phyloP scores from a whole-genome alignment of 1,284 basidiomycete genomes.

The Ganoderma multipileum region DNA sequence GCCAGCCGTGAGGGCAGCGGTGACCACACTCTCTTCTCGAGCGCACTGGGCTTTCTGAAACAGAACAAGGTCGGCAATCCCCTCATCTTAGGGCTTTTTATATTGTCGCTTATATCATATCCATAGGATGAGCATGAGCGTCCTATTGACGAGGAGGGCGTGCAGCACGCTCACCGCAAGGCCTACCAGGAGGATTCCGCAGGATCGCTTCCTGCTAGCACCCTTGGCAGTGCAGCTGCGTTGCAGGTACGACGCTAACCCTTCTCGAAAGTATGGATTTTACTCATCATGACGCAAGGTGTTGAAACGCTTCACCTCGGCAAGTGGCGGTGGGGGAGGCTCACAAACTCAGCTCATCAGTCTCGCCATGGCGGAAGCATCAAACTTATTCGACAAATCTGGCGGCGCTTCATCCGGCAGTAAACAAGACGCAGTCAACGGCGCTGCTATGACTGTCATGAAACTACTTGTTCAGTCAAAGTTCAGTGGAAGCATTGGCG shows the following conservation, averaged over 20 bases:
- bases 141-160: slow-evolving; percentile 71
- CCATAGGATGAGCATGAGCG: slow-evolving; percentile 58
- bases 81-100: background rate
- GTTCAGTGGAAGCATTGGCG: slow-evolving; percentile 59
- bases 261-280: background rate
- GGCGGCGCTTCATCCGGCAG: slow-evolving; percentile 70
- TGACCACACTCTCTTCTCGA: slow-evolving; percentile 56
- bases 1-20: slow-evolving; percentile 60
- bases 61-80: slow-evolving; percentile 50
- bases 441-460: slow-evolving; percentile 85
- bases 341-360: slow-evolving; percentile 73
- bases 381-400: slow-evolving; percentile 74
- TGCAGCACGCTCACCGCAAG: slow-evolving; percentile 65
- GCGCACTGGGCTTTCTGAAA: slow-evolving; percentile 57
- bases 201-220: slow-evolving; percentile 58
- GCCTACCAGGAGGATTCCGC: slow-evolving; percentile 64
- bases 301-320: slow-evolving; percentile 68
- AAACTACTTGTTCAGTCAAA: slow-evolving; percentile 79
- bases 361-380: slow-evolving; percentile 83
- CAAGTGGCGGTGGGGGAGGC: slow-evolving; percentile 50
- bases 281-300: slow-evolving; percentile 44
- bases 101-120: background rate
- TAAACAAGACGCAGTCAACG: slow-evolving; percentile 84
- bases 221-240: slow-evolving; percentile 79
- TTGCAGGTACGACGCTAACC: slow-evolving; percentile 64